Evolutionary conservation across 169 alveolate species (phyloP).

Genomic region (Cryptosporidium parvum): DNA sequence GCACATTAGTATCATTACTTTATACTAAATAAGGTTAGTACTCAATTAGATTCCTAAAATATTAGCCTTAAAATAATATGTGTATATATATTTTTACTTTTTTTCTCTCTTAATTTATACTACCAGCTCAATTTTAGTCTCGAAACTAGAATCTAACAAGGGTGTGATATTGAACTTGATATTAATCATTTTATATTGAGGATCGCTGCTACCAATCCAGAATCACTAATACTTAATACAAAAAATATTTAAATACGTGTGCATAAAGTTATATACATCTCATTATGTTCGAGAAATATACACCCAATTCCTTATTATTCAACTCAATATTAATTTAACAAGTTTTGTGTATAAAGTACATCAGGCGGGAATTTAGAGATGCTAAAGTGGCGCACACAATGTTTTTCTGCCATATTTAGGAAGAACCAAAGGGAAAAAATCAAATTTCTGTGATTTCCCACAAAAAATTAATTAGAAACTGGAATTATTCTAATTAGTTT

Average conservation of each 20-base stretch:
- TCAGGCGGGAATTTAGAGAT: background rate
- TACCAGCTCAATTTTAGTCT: background rate
- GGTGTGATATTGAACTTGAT: background rate
- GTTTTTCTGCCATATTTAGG: conserved; percentile 7
- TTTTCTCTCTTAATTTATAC: background rate
- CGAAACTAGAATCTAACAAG: background rate
- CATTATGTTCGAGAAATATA: background rate
- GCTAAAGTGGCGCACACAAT: conserved; percentile 14
- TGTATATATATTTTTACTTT: too few species aligned
- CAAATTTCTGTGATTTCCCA: background rate
- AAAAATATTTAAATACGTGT: background rate
- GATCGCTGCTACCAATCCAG: background rate
- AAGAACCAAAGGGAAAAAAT: background rate
- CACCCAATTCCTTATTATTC: background rate
- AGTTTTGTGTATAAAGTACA: background rate
- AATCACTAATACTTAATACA: background rate
- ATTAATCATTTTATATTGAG: background rate
- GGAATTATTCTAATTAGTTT: background rate
- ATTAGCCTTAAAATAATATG: background rate
- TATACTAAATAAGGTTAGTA: background rate
- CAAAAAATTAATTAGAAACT: conserved; percentile 4
- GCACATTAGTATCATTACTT: background rate
- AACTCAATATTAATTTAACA: background rate
- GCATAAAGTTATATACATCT: background rate
- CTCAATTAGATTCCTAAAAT: background rate